Conservation (phyloP, 164 flowering plant genomes). For the Euptelea pleiosperma region DNA sequence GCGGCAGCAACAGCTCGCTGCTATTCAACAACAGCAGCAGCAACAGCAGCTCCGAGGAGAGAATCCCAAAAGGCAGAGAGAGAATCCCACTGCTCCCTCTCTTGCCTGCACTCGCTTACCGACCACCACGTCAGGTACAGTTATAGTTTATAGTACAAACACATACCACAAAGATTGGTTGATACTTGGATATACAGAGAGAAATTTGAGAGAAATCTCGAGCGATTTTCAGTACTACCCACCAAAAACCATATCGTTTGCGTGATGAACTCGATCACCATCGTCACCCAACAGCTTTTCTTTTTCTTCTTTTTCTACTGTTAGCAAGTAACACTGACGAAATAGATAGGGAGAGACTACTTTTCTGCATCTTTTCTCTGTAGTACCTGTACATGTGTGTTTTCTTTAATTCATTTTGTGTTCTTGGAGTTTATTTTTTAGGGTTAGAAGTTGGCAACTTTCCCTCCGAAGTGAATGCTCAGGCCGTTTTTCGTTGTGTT, state of each 20-base stretch:
- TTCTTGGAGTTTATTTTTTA: conserved; percentile 13
- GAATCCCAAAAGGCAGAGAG: conserved; percentile 48
- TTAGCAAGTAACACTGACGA: conserved; percentile 37
- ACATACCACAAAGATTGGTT: background rate
- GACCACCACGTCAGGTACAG: conserved; percentile 38
- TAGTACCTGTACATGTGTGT: background rate
- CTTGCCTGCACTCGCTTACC: conserved; percentile 41
- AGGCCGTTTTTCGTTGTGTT: conserved; percentile 76
- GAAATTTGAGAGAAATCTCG: background rate
- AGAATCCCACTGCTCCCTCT: conserved; percentile 32
- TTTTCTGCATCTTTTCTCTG: conserved; percentile 5
- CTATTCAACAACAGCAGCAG: conserved; percentile 27
- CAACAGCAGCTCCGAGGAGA: conserved; percentile 30
- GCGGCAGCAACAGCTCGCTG: conserved; percentile 47
- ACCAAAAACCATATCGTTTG: conserved; percentile 25
- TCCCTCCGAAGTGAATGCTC: conserved; percentile 61
- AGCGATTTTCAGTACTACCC: no score
- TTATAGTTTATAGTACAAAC: background rate
- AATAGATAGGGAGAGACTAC: conserved; percentile 6
- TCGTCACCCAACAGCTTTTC: conserved; percentile 17
- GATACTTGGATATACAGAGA: background rate
- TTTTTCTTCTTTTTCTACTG: conserved; percentile 30
- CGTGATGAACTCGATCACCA: conserved; percentile 28
- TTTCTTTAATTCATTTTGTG: background rate
- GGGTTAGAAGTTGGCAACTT: conserved; percentile 64